Percentiles rank a stretch among this genome's conserved stretches.
Evolutionary conservation across 2,329 filamentous ascomycete species (phyloP).

Genomic region (Ophiostoma quercus): DNA sequence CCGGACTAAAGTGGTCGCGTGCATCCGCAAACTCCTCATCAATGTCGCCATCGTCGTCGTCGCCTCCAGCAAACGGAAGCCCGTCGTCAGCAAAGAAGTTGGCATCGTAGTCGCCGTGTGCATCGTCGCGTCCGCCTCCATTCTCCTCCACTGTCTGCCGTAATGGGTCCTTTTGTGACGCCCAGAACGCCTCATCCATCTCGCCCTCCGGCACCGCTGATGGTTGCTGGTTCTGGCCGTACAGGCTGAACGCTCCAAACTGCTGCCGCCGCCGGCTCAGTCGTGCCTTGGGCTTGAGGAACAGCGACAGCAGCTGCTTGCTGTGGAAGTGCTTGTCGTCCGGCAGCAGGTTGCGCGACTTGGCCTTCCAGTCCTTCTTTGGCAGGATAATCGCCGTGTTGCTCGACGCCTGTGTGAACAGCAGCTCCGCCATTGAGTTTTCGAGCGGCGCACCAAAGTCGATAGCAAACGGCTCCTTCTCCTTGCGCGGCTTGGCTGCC

Average conservation of each 20-base stretch:
- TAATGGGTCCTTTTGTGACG: conserved; percentile 57
- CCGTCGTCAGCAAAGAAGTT: conserved; percentile 95
- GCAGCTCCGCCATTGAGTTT: conserved; percentile 62
- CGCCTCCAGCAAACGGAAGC: conserved; percentile 59
- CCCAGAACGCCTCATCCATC: conserved; percentile 96
- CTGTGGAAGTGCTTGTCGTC: conserved; percentile 99
- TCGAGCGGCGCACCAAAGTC: conserved; percentile 77
- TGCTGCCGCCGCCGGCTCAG: conserved; percentile 61
- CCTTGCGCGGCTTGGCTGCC: conserved; percentile 64
- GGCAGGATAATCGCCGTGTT: conserved; percentile 79
- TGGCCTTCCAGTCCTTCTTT: conserved; percentile 93
- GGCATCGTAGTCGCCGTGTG: conserved; percentile 82
- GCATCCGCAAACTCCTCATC: conserved; percentile 72
- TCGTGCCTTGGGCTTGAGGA: conserved; percentile 88
- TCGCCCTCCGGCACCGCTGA: conserved; percentile 61
- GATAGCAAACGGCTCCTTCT: conserved; percentile 94
- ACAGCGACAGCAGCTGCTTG: conserved; percentile 78
- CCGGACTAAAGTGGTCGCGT: conserved; percentile 69
- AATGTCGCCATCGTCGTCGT: conserved; percentile 60
- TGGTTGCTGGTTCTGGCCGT: conserved; percentile 31
- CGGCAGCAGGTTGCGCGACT: conserved; percentile 84
- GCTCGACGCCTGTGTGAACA: conserved; percentile 75
- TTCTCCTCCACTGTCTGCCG: conserved; percentile 27
- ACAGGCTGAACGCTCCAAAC: conserved; percentile 40
- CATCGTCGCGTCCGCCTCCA: conserved; percentile 45